Evolutionary conservation across 352 stramenopile species (phyloP), one percentile per base, ranked within the genome.

Genomic region (Phytophthora fragariaefolia): DNA sequence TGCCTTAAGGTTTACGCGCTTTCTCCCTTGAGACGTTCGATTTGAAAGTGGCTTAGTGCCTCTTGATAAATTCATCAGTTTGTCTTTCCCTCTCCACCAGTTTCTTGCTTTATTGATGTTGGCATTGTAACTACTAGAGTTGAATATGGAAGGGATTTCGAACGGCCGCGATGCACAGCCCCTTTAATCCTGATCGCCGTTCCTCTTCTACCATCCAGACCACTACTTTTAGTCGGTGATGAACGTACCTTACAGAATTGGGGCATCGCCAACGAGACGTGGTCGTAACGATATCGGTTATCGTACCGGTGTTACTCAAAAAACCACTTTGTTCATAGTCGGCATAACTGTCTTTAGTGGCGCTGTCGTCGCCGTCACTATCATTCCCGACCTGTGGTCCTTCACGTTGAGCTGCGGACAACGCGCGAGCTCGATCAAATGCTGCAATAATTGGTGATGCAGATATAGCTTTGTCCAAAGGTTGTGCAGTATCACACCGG

Each of bases 31-130:
- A 12, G 28, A 34, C 3, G 28, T 34, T 6, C 3, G 28, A 10
- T 34, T 34, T 4, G 3, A 34, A 6, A 34, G 28, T 6, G 3
- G 7, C 28, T 10, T 6, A 10, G 28, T 12, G 28, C n/a, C n/a
- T n/a, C n/a, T n/a, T n/a, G n/a, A n/a, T n/a, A n/a, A n/a, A n/a
- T n/a, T n/a, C n/a, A n/a, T n/a, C 28, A 10, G 12, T 10, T 34
- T 34, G 28, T 34, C 28, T 10, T 34, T 34, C 28, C 8, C 38
- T 23, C 24, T 58, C 51, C 51, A 58, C 51, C 34, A 58, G 15
- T 58, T 49, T 6, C 12, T 34, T 15, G 51, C 22, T 58, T 48
- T 58, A 34, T 49, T 58, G 51, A 58, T 48, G 23, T 58, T 58
- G 7, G 51, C 18, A 17, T 58, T 58, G 32, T 48, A 49, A 17